Conservation (phyloP, 257 asterid genomes). For the Galeopsis tetrahit region DNA sequence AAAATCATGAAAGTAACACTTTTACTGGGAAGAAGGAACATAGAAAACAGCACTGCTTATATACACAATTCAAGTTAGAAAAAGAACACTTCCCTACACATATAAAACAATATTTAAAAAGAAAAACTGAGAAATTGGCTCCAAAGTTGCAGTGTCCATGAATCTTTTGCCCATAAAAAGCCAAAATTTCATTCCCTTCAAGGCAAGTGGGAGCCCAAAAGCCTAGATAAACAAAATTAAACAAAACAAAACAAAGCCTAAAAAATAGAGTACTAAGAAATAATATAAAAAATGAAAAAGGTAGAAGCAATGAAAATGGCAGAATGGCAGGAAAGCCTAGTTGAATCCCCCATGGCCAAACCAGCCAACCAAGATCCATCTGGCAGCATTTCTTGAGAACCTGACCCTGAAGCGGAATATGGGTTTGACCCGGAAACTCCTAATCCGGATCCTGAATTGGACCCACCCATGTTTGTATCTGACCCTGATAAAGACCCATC, state of each 20-base stretch:
- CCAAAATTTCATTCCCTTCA: slow-evolving; percentile 40
- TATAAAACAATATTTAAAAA: background rate
- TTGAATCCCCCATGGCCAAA: slow-evolving; percentile 82
- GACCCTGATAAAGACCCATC: slow-evolving; percentile 47
- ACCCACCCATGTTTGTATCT: slow-evolving; percentile 40
- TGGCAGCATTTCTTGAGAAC: slow-evolving; percentile 50
- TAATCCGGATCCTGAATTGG: slow-evolving; percentile 42
- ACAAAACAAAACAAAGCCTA: slow-evolving; percentile 19
- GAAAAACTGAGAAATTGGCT: slow-evolving; percentile 22
- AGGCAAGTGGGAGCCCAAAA: slow-evolving; percentile 35
- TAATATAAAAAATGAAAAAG: slow-evolving; percentile 29
- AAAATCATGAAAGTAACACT: slow-evolving; percentile 1
- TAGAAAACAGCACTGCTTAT: slow-evolving; percentile 32
- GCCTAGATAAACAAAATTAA: slow-evolving; percentile 25
- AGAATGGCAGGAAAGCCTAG: slow-evolving; percentile 40
- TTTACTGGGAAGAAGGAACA: slow-evolving; percentile 16
- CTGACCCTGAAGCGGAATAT: slow-evolving; percentile 49
- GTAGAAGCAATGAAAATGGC: slow-evolving; percentile 34
- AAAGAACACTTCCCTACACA: slow-evolving; percentile 27
- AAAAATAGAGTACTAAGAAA: slow-evolving; percentile 36
- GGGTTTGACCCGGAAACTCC: slow-evolving; percentile 41
- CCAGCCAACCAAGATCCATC: slow-evolving; percentile 95
- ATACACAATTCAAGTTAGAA: slow-evolving; percentile 41
- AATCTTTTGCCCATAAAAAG: slow-evolving; percentile 28
- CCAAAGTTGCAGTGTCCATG: slow-evolving; percentile 37